Evolutionary conservation across 768 basidiomycete species (phyloP), one percentile per base, ranked within the genome.

Genomic region (Galerina sulciceps): DNA sequence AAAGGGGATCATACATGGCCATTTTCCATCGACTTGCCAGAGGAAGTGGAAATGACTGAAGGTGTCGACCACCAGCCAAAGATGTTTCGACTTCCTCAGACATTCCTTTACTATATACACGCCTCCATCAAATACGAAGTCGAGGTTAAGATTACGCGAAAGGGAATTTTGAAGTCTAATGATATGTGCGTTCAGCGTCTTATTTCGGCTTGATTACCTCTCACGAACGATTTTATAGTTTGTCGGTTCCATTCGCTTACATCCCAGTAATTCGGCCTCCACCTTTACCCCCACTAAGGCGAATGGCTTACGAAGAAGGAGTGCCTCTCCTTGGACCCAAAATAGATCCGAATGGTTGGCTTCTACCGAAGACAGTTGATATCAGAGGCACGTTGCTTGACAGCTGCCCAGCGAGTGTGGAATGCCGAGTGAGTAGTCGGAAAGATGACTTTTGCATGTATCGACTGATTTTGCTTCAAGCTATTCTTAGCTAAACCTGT

Each of bases 261-360:
- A 66, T 77, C 44, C 73, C 77, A 5, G 36, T 72, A 15, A 72
- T 64, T 20, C 59, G 63, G n/a, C 75, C 75, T 35, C 61, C 60
- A 4, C 69, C 73, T 23, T 68, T 75, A 18, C 75, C 76, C 14
- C 53, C 64, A 17, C 68, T 75, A 10, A 67, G 76, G 6, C 75
- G 75, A 56, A 62, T 79, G 8, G 75, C 75, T 10, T 76, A 77
- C 60, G 69, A 70, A 58, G 73, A 75, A 53, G 64, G 68, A 22
- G 71, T 66, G 15, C 71, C 72, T 17, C 64, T 78, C 14, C 66
- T 72, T n/a, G 71, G 73, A 13, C 80, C 77, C 10, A 66, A 71
- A n/a, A 62, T 65, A 20, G 78, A 80, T 65, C 73, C 76, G 20
- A 72, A 75, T 38, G 78, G 79, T 22, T 81, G 79, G 79, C 63